Evolutionary conservation across 108 stramenopile genomes (phyloP), one percentile per base, ranked within the genome.

Genomic region (Mediolabrus comicus): DNA sequence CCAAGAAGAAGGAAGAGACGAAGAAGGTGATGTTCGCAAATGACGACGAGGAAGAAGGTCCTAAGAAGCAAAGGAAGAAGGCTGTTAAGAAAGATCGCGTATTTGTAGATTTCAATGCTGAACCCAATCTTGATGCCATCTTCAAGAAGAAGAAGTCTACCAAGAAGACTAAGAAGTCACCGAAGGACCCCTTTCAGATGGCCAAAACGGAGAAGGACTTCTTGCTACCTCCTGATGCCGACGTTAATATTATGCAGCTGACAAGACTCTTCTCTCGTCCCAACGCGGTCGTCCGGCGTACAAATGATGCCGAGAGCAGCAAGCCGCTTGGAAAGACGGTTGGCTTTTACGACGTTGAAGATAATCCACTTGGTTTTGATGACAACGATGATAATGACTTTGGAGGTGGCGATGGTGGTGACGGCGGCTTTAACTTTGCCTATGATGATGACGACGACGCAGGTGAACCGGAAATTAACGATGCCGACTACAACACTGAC

Each of bases 181-280:
- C 69, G 51, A 32, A 68, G 54, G 82, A 85, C 65, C 80, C 91
- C 12, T 69, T 73, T 39, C 86, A 85, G 69, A 49, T 87, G 46
- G 65, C 88, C 29, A 69, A 64, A n/a, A 87, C 86, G 32, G 81
- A 81, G 36, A 81, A 72, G 12, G 84, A 84, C 26, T 91, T 91
- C 68, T 60, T 95, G 13, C 67, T 95, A 13, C 95, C 95, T 13
- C 55, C 74, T 12, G 92, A 93, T 72, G 86, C 90, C 2, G 85
- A 85, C 30, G 69, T 95, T 10, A 74, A 62, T 25, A 60, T 90
- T 13, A 69, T 84, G 7, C 69, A 82, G 29, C 76, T 95, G 24
- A 74, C 80, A 3, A 77, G 81, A 28, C 77, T 95, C 9, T 95
- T 95, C 71, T 69, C 90, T 14, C 83, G 90, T 22, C 95, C 95